Evolutionary conservation across 192 early-diverging fungal genomes (phyloP).

Genomic region (Mortierella antarctica): DNA sequence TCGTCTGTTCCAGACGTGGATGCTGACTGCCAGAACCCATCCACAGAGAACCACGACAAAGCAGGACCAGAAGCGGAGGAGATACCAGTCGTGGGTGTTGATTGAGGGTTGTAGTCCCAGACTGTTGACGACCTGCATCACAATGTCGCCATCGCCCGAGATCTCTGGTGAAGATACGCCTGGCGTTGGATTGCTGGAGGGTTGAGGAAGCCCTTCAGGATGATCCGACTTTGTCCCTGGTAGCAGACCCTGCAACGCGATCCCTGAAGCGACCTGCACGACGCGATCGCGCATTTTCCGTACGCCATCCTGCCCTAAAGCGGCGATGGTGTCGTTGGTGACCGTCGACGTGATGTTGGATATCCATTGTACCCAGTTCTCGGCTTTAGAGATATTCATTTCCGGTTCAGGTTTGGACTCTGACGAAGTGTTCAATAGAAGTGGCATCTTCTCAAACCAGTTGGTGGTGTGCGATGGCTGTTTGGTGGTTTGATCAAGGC

Average conservation of each 20-base stretch:
- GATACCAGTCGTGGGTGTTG: slow-evolving; percentile 64
- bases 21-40: slow-evolving; percentile 50
- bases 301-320: background rate
- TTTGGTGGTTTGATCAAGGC: no score
- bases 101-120: slow-evolving; percentile 61
- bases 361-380: slow-evolving; percentile 15
- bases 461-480: no score
- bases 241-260: background rate
- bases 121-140: slow-evolving; percentile 49
- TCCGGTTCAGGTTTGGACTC: background rate
- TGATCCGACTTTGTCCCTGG: background rate
- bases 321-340: slow-evolving; percentile 9
- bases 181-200: background rate
- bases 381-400: no score
- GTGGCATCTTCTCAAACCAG: no score
- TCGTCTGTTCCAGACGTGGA: slow-evolving; percentile 57
- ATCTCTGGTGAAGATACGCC: background rate
- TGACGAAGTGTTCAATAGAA: background rate
- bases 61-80: slow-evolving; percentile 59
- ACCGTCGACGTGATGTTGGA: slow-evolving; percentile 4
- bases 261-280: background rate
- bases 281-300: slow-evolving; percentile 16
- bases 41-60: slow-evolving; percentile 49
- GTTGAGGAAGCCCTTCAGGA: no score
- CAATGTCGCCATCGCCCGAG: slow-evolving; percentile 28